These are phyloP conservation scores for Agaricus subrufescens DNA, from an alignment of 768 basidiomycete genomes.

Conservation along the genomic window DNA sequence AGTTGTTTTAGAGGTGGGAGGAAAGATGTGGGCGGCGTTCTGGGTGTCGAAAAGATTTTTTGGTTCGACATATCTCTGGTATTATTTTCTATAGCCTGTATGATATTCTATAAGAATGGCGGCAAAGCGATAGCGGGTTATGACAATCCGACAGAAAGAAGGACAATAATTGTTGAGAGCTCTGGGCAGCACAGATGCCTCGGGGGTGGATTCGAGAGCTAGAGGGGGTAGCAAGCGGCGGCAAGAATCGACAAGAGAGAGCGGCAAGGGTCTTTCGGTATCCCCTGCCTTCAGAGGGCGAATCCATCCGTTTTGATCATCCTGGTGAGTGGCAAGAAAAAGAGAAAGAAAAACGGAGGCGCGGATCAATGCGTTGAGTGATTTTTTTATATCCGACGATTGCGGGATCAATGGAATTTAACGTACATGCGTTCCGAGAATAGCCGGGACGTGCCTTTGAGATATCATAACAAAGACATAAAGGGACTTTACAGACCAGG, in stretches of 20 bases:
- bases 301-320: conserved; percentile 43
- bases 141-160: conserved; percentile 1
- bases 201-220: too few relatives aligned
- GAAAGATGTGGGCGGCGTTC: conserved; percentile 37
- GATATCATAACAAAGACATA: too few relatives aligned
- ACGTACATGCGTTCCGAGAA: conserved; percentile 1
- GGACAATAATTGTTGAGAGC: neutral
- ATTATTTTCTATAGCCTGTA: too few relatives aligned
- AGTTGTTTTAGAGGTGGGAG: conserved; percentile 52
- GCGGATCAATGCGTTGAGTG: conserved; percentile 1
- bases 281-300: conserved; percentile 46
- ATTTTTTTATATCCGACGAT: neutral
- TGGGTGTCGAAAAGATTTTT: conserved; percentile 10
- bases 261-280: conserved; percentile 31
- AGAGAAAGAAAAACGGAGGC: conserved; percentile 3
- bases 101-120: too few relatives aligned
- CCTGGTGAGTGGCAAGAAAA: conserved; percentile 14
- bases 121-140: too few relatives aligned
- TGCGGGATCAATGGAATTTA: neutral
- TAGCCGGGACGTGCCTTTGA: too few relatives aligned
- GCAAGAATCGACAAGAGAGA: neutral
- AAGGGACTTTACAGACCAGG: too few relatives aligned
- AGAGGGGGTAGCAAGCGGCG: too few relatives aligned
- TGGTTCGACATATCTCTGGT: too few relatives aligned
- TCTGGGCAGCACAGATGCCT: too few relatives aligned